Evolutionary conservation across 1,284 basidiomycete species (phyloP).

Genomic region (Cryptococcus jaspeensis): DNA sequence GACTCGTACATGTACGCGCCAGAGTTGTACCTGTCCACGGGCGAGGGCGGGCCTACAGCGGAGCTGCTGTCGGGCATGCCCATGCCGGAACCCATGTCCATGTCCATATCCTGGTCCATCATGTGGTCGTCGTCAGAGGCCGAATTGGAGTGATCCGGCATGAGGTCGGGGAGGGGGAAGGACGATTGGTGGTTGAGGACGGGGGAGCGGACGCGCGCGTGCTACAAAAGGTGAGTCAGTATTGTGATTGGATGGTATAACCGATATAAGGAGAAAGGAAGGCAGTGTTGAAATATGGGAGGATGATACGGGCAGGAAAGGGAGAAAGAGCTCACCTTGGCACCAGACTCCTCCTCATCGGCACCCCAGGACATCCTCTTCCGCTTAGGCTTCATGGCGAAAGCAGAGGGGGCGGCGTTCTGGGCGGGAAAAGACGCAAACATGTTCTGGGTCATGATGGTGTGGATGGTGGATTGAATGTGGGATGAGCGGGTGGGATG

Average conservation of each 20-base stretch:
- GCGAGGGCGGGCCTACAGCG: slow-evolving; percentile 1
- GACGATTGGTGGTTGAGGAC: slow-evolving; percentile 21
- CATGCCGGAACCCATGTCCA: slow-evolving; percentile 29
- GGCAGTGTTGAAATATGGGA: no score
- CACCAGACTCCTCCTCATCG: slow-evolving; percentile 22
- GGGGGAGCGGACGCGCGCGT: slow-evolving; percentile 32
- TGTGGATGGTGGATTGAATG: background rate
- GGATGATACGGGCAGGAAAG: background rate
- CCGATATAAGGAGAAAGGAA: no score
- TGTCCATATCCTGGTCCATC: slow-evolving; percentile 43
- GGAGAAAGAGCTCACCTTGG: slow-evolving; percentile 21
- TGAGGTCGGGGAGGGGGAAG: slow-evolving; percentile 36
- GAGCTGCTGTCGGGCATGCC: slow-evolving; percentile 17
- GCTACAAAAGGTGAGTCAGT: slow-evolving; percentile 9
- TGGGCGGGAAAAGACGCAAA: background rate
- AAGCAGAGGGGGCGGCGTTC: slow-evolving; percentile 24
- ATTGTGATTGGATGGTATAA: background rate
- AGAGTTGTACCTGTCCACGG: slow-evolving; percentile 1
- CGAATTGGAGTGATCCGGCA: slow-evolving; percentile 37
- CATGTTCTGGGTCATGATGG: background rate
- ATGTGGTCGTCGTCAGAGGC: slow-evolving; percentile 37
- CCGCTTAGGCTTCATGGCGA: slow-evolving; percentile 41
- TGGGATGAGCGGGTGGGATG: no score
- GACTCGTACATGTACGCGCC: slow-evolving; percentile 24
- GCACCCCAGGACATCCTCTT: slow-evolving; percentile 31